Evolutionary conservation across 2,329 filamentous ascomycete species (phyloP), one percentile per base, ranked within the genome.

Genomic region (Drechslerella dactyloides): DNA sequence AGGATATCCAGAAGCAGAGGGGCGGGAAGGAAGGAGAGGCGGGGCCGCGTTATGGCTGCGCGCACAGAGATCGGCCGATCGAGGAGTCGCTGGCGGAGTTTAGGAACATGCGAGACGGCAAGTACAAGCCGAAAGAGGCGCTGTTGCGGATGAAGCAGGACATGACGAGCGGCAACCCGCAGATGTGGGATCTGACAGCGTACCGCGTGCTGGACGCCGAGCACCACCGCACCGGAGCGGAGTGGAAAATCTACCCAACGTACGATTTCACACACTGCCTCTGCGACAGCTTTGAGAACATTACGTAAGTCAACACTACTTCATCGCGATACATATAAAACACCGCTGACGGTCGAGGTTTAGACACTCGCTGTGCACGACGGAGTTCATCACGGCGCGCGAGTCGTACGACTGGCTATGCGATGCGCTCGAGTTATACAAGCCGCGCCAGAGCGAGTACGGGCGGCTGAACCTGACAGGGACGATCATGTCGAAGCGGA

Each of bases 161-260:
- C 74, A 76, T 88, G n/a, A 85, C 86, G 56, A 88, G 89, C 76
- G 88, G 89, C 30, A 97, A 97, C 79, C 92, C 93, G 5, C 91
- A 96, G 80, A 93, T 96, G 90, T 97, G 93, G 93, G 93, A 97
- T 82, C 81, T 96, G 60, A 90, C 90, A 1, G 93, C 93, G 15
- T 97, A 96, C 80, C 87, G 93, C 72, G 88, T 97, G 62, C 84
- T 91, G 77, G 87, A 90, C 46, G 81, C 85, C 66, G 83, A 83
- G 72, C 91, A 96, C 78, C 87, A 91, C 80, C 86, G 90, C 37
- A 96, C 93, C 0, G 91, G 90, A 30, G 83, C 85, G 74, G 87
- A 89, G 78, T 97, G 93, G 92, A 89, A 87, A 80, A 96, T 97
- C 74, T 97, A 96, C 79, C 94, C 94, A 0, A 96, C 93, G 0